Evolutionary conservation across 345 rosid species (phyloP).

Genomic region (Boechera retrofracta): DNA sequence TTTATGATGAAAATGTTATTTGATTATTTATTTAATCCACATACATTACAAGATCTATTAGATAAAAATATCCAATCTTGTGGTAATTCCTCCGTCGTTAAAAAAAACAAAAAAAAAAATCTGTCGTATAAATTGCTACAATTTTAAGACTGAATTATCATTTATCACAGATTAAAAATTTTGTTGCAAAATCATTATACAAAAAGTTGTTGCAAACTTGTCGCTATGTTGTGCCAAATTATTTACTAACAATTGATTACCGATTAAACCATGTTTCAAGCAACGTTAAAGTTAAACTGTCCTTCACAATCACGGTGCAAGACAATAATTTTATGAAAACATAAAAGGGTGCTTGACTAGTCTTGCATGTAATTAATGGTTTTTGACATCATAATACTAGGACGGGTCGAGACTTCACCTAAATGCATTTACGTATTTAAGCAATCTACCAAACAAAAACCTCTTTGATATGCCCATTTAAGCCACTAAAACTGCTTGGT

Average conservation of each 20-base stretch:
- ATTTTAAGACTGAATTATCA: not conserved
- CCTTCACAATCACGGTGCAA: slow-evolving; percentile 2
- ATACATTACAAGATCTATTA: too few species aligned
- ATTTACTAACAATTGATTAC: not conserved
- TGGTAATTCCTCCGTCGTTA: not conserved
- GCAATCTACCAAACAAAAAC: slow-evolving; percentile 40
- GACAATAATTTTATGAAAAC: slow-evolving; percentile 28
- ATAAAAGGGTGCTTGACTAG: slow-evolving; percentile 20
- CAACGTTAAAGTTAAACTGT: slow-evolving; percentile 5
- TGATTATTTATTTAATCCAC: too few species aligned
- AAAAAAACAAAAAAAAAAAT: too few species aligned
- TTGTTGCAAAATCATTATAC: not conserved
- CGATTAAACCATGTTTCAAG: slow-evolving; percentile 10
- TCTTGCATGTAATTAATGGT: slow-evolving; percentile 37
- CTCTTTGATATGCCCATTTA: not conserved
- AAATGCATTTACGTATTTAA: slow-evolving; percentile 19
- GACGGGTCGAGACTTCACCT: slow-evolving; percentile 27
- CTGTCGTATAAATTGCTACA: not conserved
- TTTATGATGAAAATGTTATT: too few species aligned
- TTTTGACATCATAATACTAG: slow-evolving; percentile 15
- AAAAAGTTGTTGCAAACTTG: not conserved
- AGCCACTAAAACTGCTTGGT: slow-evolving; percentile 3
- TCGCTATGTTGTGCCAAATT: not conserved
- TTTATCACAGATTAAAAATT: not conserved
- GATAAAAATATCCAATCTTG: not conserved